Base-by-base conservation (phyloP, 1,284 basidiomycete species). In the Thelephora terrestris region DNA sequence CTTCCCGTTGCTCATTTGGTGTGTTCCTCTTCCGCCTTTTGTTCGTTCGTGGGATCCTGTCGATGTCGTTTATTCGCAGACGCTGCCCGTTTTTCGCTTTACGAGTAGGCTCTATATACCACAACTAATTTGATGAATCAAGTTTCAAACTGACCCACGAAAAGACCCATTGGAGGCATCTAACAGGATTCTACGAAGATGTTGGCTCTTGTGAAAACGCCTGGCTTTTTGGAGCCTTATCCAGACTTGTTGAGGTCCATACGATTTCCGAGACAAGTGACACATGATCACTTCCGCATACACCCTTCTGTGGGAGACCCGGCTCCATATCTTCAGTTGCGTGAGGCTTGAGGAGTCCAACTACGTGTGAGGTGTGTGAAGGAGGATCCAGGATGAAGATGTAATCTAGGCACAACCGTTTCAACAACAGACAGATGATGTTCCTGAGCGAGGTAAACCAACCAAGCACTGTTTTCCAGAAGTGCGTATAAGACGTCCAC, bases 251-350 rank as follows among this genome's bases (percentile, higher is more conserved):
- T 32, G 12, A 14, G 29, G 29, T 32, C 69, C 68, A 65, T 45
- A 59, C 50, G 71, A 67, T 59, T 24, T 84, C 76, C 5, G 73
- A 75, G 38, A 77, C 80, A 9, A 96, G 72, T 1, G 85, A 84
- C 51, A 92, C 71, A 61, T 97, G 93, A 64, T 97, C 93, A 57
- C 88, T 91, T 9, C 87, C 88, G 55, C 84, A 87, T 23, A 93
- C 73, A 16, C 78, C 80, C 54, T 77, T 78, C 57, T 79, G 73
- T n/a, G 93, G 93, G 39, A 97, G 66, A 7, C 92, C 93, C 7
- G 74, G 73, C 6, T 72, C 73, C 7, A 96, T 71, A 45, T 81
- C 75, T 46, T 76, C 68, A n/a, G 74, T 74, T 17, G 58, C 61
- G 52, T 83, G 85, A 7, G 88, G 83, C 32, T 75, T 65, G 17